Evolutionary conservation across 106 monocot species (phyloP).

Genomic region (Dendrobium nobile): DNA sequence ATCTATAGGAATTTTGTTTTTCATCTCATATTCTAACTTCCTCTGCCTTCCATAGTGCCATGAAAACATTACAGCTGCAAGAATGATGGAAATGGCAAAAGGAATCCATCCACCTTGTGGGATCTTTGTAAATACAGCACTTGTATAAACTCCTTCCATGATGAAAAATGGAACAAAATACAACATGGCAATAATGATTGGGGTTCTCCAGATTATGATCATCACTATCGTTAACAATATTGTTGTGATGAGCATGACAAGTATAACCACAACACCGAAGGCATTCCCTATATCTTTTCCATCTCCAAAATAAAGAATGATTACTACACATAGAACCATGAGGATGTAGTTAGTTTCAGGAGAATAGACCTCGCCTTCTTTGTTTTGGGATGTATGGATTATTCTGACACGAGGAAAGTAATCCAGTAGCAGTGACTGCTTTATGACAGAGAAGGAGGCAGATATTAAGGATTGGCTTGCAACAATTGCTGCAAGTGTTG

Average conservation of each 20-base stretch:
- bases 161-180: constrained; percentile 43
- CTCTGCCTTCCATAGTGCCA: constrained; percentile 72
- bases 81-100: constrained; percentile 55
- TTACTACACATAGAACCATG: constrained; percentile 63
- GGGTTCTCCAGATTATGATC: constrained; percentile 67
- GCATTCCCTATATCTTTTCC: constrained; percentile 76
- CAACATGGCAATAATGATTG: constrained; percentile 23
- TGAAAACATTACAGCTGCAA: constrained; percentile 58
- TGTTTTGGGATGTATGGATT: constrained; percentile 57
- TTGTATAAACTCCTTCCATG: constrained; percentile 58
- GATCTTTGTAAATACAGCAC: constrained; percentile 60
- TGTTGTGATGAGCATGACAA: constrained; percentile 88
- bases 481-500: constrained; percentile 69
- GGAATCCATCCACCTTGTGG: constrained; percentile 73
- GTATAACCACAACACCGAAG: constrained; percentile 79
- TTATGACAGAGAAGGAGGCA: constrained; percentile 78
- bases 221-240: constrained; percentile 66
- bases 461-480: constrained; percentile 90
- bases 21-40: constrained; percentile 51
- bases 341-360: constrained; percentile 78
- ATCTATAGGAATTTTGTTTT: constrained; percentile 40
- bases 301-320: constrained; percentile 59
- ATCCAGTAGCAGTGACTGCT: constrained; percentile 58
- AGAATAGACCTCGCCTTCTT: constrained; percentile 81
- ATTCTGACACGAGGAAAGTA: constrained; percentile 81